Evolutionary conservation across 495 filamentous ascomycete species (phyloP).

Genomic region (Rhypophila decipiens): DNA sequence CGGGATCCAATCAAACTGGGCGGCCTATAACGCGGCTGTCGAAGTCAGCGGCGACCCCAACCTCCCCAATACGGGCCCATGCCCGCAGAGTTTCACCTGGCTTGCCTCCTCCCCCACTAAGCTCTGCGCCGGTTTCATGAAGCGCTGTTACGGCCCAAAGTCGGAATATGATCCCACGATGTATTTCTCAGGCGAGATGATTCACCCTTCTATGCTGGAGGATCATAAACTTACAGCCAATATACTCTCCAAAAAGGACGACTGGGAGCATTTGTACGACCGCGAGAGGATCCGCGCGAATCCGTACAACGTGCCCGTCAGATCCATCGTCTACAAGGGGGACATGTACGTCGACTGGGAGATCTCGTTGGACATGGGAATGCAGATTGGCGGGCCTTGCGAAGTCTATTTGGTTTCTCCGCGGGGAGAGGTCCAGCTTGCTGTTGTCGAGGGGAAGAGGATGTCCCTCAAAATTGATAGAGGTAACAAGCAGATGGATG

Average conservation of each 20-base stretch:
- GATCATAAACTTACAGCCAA: slow-evolving; percentile 48
- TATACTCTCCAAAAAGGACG: slow-evolving; percentile 52
- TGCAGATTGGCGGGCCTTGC: slow-evolving; percentile 62
- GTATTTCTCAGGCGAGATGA: slow-evolving; percentile 86
- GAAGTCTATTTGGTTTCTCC: no score
- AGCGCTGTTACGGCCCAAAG: slow-evolving; percentile 1
- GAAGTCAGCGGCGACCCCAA: not conserved
- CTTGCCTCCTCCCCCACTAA: not conserved
- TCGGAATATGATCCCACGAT: slow-evolving; percentile 36
- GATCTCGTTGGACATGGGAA: slow-evolving; percentile 58
- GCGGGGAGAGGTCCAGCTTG: no score
- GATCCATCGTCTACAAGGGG: slow-evolving; percentile 69
- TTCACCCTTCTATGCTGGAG: slow-evolving; percentile 57
- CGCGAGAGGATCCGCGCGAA: slow-evolving; percentile 60
- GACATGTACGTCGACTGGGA: slow-evolving; percentile 88
- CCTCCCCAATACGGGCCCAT: not conserved
- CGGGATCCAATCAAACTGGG: slow-evolving; percentile 24
- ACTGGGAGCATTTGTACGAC: slow-evolving; percentile 73
- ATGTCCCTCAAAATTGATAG: not conserved
- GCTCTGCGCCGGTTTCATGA: no score
- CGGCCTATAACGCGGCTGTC: slow-evolving; percentile 34
- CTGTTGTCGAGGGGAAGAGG: no score
- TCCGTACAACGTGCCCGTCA: slow-evolving; percentile 58
- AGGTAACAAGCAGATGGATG: not conserved
- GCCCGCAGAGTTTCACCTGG: not conserved